These are phyloP conservation scores for Sporothrix curviconia DNA, from an alignment of 2,329 filamentous ascomycete genomes.

Conservation along the genomic window DNA sequence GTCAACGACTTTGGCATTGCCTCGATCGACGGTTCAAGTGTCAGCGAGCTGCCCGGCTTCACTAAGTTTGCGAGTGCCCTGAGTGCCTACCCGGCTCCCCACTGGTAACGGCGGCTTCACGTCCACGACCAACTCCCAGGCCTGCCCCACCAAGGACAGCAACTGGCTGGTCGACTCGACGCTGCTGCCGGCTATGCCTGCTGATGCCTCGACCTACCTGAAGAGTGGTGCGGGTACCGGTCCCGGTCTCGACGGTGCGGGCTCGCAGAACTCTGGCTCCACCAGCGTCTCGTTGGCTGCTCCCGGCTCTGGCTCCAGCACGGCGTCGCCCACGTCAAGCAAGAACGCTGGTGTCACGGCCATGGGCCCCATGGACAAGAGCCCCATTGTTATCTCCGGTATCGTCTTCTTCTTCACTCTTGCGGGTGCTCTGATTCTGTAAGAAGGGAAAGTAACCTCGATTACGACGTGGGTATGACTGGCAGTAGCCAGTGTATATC, in stretches of 20 bases:
- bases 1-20: constrained; percentile 76
- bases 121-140: constrained; percentile 38
- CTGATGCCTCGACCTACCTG: constrained; percentile 47
- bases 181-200: constrained; percentile 46
- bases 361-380: constrained; percentile 31
- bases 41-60: constrained; percentile 59
- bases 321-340: constrained; percentile 26
- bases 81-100: constrained; percentile 42
- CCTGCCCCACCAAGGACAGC: constrained; percentile 44
- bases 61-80: constrained; percentile 44
- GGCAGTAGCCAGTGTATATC: not conserved
- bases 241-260: constrained; percentile 45
- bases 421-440: constrained; percentile 35
- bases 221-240: constrained; percentile 46
- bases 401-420: constrained; percentile 32
- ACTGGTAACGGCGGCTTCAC: constrained; percentile 44
- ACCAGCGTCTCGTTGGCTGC: constrained; percentile 39
- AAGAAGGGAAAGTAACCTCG: constrained; percentile 14
- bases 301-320: constrained; percentile 34
- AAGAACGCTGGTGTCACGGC: constrained; percentile 26
- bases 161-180: constrained; percentile 47
- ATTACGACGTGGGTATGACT: not conserved
- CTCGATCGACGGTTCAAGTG: constrained; percentile 48
- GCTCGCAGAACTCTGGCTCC: constrained; percentile 47
- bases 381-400: constrained; percentile 30